Percentiles rank a stretch among this genome's conserved stretches.
Conservation (phyloP, 257 asterid species). For the Solanum chiquidenum region DNA sequence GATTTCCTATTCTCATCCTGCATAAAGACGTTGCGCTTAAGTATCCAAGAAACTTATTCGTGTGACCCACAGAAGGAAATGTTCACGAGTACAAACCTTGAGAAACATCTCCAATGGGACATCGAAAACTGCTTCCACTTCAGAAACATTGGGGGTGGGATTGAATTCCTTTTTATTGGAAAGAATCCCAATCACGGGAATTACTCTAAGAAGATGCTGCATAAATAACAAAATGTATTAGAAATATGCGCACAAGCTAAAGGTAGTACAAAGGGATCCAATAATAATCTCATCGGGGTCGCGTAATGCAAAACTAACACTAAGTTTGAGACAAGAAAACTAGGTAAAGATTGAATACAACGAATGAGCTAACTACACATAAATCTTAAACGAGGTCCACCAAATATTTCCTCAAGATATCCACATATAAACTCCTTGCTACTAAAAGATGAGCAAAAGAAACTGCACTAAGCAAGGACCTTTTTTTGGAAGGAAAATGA, state of each 20-base stretch:
- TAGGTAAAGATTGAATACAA: background rate
- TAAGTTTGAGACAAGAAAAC: background rate
- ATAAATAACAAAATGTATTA: background rate
- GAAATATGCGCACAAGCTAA: background rate
- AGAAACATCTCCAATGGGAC: conserved; percentile 98
- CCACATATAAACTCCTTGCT: background rate
- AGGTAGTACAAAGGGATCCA: background rate
- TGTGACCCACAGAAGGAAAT: background rate
- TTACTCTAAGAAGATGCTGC: conserved; percentile 91
- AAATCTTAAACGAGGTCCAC: background rate
- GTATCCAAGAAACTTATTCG: background rate
- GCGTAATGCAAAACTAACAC: background rate
- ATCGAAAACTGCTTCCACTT: conserved; percentile 77
- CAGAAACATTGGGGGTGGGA: conserved; percentile 64
- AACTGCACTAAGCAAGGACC: background rate
- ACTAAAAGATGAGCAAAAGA: background rate
- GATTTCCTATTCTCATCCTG: conserved; percentile 76
- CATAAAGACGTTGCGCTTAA: background rate
- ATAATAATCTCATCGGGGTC: background rate
- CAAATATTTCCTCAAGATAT: background rate
- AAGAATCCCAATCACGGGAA: conserved; percentile 90
- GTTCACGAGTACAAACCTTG: conserved; percentile 34
- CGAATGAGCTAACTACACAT: background rate
- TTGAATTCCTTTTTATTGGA: conserved; percentile 50
- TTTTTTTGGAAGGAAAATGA: background rate